phyloP scores from a whole-genome alignment of 2,329 filamentous ascomycete genomes.

The Tolypocladium paradoxum region DNA sequence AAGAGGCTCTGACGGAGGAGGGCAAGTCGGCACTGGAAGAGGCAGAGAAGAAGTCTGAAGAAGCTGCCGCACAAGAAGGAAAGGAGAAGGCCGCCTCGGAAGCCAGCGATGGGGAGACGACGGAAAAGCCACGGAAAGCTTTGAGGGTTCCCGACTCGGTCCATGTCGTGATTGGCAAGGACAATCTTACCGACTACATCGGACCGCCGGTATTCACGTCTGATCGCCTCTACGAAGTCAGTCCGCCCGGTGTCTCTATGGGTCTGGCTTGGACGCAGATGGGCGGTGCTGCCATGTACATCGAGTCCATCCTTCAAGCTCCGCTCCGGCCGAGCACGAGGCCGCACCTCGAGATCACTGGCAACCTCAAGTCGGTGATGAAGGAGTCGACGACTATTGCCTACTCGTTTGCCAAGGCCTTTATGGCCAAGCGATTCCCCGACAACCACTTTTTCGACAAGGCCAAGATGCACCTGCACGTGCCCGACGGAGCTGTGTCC shows the following conservation, averaged over 20 bases:
- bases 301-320: constrained; percentile 89
- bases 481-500: constrained; percentile 88
- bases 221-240: constrained; percentile 87
- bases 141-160: constrained; percentile 79
- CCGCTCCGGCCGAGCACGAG: constrained; percentile 63
- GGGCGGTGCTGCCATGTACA: constrained; percentile 91
- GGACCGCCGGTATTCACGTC: constrained; percentile 92
- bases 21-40: constrained; percentile 69
- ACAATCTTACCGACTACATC: constrained; percentile 92
- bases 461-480: constrained; percentile 89
- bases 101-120: constrained; percentile 29
- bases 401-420: constrained; percentile 88
- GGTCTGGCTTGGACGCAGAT: constrained; percentile 96
- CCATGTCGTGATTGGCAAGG: constrained; percentile 75
- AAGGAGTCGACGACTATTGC: constrained; percentile 94
- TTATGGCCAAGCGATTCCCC: constrained; percentile 75
- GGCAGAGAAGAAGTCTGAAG: constrained; percentile 56
- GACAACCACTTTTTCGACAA: constrained; percentile 95
- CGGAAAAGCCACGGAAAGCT: constrained; percentile 61
- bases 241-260: constrained; percentile 92
- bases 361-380: constrained; percentile 94
- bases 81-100: constrained; percentile 17
- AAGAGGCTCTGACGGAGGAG: constrained; percentile 73
- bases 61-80: constrained; percentile 28
- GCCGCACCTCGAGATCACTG: constrained; percentile 79